Base-by-base conservation (phyloP, 805 yeast species). In the Kodamaea fukazawae region DNA sequence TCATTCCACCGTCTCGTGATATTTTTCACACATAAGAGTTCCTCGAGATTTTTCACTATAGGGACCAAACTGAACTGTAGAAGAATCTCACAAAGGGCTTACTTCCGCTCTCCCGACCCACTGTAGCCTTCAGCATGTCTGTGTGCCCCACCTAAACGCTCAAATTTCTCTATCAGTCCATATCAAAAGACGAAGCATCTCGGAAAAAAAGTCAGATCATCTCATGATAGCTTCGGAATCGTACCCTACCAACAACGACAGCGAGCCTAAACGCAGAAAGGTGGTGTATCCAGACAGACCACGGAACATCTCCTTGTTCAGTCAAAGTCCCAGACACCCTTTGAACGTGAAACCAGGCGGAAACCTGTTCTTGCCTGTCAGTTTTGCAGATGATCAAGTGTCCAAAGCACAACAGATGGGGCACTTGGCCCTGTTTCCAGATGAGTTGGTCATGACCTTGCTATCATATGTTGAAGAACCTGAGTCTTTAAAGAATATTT, bases 321-420 rank as follows among this genome's bases (percentile, higher is more conserved):
- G 68, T 2, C 48, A 61, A 2, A 57, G 70, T 7, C 58, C 69
- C 14, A 65, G 68, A 38, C 95, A 86, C 53, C 95, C 95, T 1
- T 60, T 86, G 22, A 83, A 83, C 36, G 81, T 86, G 11, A 77
- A 74, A 52, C 96, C 95, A 1, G 61, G 75, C n/a, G 95, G 95
- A 4, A 86, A 86, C 51, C 69, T 75, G 3, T 60, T 76, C 17
- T 51, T 81, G 15, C 56, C 58, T 20, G 49, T 49, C n/a, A 42
- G 51, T 25, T 40, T 47, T 1, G 34, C 39, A 8, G 15, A 36
- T 7, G 40, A 47, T 20, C 46, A 48, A 4, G 47, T 47, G 2
- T 32, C 55, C 11, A 48, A 54, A 29, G 43, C 44, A 5, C 41
- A 57, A 14, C 73, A 75, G 14, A 60, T 83, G 58, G 96, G 95